Evolutionary conservation across 169 alveolate species (phyloP).

Genomic region (Plasmodium billcollinsi): DNA sequence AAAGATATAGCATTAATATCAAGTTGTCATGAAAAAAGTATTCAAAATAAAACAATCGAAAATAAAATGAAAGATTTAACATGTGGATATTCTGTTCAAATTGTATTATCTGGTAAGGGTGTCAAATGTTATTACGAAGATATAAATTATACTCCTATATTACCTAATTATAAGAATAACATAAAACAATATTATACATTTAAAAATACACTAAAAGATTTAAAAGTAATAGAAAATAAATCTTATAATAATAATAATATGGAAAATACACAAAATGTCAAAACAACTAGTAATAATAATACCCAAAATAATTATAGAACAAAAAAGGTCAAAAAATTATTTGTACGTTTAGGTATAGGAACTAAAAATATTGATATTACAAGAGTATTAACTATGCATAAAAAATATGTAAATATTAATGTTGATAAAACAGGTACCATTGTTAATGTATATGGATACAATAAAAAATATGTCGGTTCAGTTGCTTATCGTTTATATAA

Average conservation of each 20-base stretch:
- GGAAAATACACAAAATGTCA: neutral
- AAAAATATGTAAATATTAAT: conserved; percentile 83
- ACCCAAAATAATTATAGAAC: conserved; percentile 23
- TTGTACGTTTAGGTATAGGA: conserved; percentile 91
- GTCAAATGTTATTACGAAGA: conserved; percentile 90
- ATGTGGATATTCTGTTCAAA: conserved; percentile 90
- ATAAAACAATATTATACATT: conserved; percentile 63
- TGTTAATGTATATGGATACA: conserved; percentile 87
- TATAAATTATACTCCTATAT: conserved; percentile 53
- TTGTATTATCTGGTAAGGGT: conserved; percentile 90
- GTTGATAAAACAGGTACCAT: conserved; percentile 85
- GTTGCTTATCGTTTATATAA: conserved; percentile 85
- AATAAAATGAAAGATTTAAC: conserved; percentile 83
- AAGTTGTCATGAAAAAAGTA: conserved; percentile 77
- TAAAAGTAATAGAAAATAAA: conserved; percentile 30
- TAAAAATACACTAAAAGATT: conserved; percentile 17
- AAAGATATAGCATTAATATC: conserved; percentile 83
- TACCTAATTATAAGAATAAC: conserved; percentile 36
- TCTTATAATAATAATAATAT: neutral
- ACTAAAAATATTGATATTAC: conserved; percentile 89
- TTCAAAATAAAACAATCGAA: conserved; percentile 80
- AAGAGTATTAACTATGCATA: conserved; percentile 85
- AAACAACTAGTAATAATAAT: neutral
- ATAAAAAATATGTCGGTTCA: conserved; percentile 90
- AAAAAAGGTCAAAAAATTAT: conserved; percentile 87